phyloP scores from a whole-genome alignment of 495 filamentous ascomycete species.

The Evansstolkia leycettana region DNA sequence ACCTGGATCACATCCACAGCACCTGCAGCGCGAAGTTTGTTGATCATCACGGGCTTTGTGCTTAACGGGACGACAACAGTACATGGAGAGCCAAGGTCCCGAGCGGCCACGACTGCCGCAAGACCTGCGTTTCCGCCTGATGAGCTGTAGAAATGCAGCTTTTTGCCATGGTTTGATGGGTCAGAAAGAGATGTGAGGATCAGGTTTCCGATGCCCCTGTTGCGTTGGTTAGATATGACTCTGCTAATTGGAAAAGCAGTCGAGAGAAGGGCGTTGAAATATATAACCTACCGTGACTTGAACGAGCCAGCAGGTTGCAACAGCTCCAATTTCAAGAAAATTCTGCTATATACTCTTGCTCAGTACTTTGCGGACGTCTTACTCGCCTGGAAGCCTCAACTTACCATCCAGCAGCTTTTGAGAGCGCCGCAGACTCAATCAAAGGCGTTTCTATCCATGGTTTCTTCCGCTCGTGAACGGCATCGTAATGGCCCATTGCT shows the following conservation, averaged over 20 bases:
- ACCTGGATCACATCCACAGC: slow-evolving; percentile 55
- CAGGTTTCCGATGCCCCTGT: slow-evolving; percentile 64
- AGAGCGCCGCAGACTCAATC: slow-evolving; percentile 53
- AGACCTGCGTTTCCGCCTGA: slow-evolving; percentile 86
- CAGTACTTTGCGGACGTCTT: too few species aligned
- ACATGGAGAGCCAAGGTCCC: slow-evolving; percentile 43
- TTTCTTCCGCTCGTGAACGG: slow-evolving; percentile 4
- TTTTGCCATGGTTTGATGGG: slow-evolving; percentile 15
- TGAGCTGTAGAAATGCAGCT: slow-evolving; percentile 70
- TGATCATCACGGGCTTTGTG: slow-evolving; percentile 54
- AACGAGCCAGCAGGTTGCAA: slow-evolving; percentile 86
- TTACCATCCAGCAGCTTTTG: slow-evolving; percentile 58
- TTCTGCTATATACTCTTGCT: slow-evolving; percentile 38
- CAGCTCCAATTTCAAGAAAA: slow-evolving; percentile 85
- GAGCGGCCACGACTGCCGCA: slow-evolving; percentile 70
- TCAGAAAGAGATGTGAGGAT: slow-evolving; percentile 40
- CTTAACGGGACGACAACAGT: slow-evolving; percentile 68
- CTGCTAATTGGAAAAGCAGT: too few species aligned
- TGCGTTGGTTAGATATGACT: neutral
- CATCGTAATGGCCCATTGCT: too few species aligned
- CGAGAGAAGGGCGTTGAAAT: too few species aligned
- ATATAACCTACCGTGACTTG: slow-evolving; percentile 69
- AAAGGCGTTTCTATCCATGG: slow-evolving; percentile 66
- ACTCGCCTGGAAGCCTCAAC: too few species aligned
- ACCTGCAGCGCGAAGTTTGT: slow-evolving; percentile 53